Conservation (phyloP, 2,329 filamentous ascomycete species). For the Phaeosphaeria sp. region DNA sequence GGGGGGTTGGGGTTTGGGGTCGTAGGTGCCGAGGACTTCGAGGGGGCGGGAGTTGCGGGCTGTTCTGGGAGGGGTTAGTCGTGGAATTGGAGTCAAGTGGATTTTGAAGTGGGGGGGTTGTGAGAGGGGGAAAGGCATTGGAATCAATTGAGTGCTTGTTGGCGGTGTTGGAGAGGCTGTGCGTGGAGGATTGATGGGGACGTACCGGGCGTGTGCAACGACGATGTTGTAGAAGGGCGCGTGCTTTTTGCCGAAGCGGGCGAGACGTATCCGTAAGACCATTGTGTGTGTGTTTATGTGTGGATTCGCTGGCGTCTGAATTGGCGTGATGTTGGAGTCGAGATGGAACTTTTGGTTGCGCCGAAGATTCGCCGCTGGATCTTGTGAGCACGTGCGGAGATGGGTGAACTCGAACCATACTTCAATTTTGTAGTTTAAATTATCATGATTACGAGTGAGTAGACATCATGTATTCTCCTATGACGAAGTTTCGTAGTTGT, state of each 20-base stretch:
- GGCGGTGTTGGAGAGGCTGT: background rate
- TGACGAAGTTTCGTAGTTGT: no score
- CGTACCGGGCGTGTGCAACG: conserved; percentile 87
- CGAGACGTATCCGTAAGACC: conserved; percentile 93
- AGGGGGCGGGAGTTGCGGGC: conserved; percentile 87
- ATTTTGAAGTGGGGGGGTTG: background rate
- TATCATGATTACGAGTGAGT: background rate
- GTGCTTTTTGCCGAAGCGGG: conserved; percentile 89
- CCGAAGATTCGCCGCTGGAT: conserved; percentile 17
- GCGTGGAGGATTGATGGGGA: background rate
- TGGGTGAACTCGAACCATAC: background rate
- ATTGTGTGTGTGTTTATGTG: conserved; percentile 58
- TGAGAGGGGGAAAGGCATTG: background rate
- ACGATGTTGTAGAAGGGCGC: conserved; percentile 98
- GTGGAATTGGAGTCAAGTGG: background rate
- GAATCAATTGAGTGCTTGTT: no score
- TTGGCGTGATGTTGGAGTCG: conserved; percentile 7
- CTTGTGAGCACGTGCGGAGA: conserved; percentile 12
- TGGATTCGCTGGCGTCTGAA: conserved; percentile 8
- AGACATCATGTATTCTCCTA: no score
- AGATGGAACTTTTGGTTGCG: conserved; percentile 19
- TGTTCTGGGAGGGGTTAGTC: conserved; percentile 62
- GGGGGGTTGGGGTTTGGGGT: conserved; percentile 65
- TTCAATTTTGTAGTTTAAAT: background rate
- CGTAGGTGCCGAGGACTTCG: conserved; percentile 81